Evolutionary conservation across 192 early-diverging fungal genomes (phyloP).

Genomic region (Backusella psychrophila): DNA sequence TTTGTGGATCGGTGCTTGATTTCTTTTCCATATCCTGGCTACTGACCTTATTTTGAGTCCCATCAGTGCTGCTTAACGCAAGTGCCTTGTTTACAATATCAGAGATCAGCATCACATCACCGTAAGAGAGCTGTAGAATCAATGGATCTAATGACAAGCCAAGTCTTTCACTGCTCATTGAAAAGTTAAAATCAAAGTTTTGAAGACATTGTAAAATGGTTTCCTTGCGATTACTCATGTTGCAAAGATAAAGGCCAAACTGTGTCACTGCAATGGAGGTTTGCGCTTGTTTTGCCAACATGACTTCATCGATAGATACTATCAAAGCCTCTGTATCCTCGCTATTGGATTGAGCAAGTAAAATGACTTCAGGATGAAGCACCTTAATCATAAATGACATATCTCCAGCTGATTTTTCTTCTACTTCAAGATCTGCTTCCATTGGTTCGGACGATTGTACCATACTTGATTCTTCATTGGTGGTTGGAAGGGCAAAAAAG

Average conservation of each 20-base stretch:
- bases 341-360: constrained; percentile 73
- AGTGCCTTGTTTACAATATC: constrained; percentile 59
- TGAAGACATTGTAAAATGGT: constrained; percentile 86
- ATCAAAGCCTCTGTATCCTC: constrained; percentile 82
- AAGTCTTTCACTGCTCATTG: constrained; percentile 55
- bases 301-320: constrained; percentile 75
- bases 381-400: constrained; percentile 78
- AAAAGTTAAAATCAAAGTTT: constrained; percentile 77
- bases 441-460: constrained; percentile 14
- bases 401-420: constrained; percentile 13
- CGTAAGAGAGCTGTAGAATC: constrained; percentile 69
- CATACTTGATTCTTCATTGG: constrained; percentile 19
- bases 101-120: constrained; percentile 65
- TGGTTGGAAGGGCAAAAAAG: constrained; percentile 60
- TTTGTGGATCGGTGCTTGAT: constrained; percentile 13
- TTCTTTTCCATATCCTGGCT: background rate
- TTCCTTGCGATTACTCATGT: constrained; percentile 77
- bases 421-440: background rate
- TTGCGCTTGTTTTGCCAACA: constrained; percentile 74
- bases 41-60: background rate
- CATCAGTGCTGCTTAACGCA: constrained; percentile 35
- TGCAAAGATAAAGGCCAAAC: constrained; percentile 88
- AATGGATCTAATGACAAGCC: constrained; percentile 62
- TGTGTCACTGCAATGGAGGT: constrained; percentile 74
- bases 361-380: constrained; percentile 79